Base-by-base conservation (phyloP, 2,329 filamentous ascomycete genomes). In the Aspergillus sojae region DNA sequence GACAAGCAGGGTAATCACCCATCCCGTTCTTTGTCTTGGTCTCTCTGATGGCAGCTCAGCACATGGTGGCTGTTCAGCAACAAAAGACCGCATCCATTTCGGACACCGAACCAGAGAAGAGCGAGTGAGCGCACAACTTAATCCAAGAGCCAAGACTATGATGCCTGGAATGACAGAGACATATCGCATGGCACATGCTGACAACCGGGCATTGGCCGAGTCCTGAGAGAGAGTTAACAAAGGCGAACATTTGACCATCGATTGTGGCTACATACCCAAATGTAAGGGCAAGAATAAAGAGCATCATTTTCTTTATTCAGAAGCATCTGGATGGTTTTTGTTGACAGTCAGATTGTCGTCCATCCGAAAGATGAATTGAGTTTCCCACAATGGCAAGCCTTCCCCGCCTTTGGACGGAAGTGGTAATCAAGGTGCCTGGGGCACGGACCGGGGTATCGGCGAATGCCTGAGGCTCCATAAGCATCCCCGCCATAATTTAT, bases 71-170 rank as follows among this genome's bases (percentile, higher is more conserved):
- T 74, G 66, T 63, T 86, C 84, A 21, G 79, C 69, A 21, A 88
- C 74, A 64, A 88, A 88, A 4, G 83, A 78, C 55, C 70, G 77
- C 23, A 79, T 80, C 85, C 86, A 88, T 75, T 68, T 73, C 39
- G 86, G 82, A 48, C 78, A 75, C 69, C 68, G 73, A 41, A 62
- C 63, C 32, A 64, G 59, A 1, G 75, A 50, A 1, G 71, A 43
- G 28, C 68, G 66, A 5, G 65, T 67, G n/a, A 77, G 46, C 10
- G 78, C 7, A 62, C 78, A 72, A 30, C 68, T 68, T 36, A 73
- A 50, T 26, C 69, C 67, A 57, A 79, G 64, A 12, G 73, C 19
- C 11, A 71, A 50, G 26, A 74, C 62, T 9, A 76, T 50, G 30
- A 70, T 63, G 0, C 69, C 69, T 2, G 77, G 77, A 6, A 75